Evolutionary conservation across 2,329 filamentous ascomycete species (phyloP), one percentile per base, ranked within the genome.

Genomic region (Didymella segeticola): DNA sequence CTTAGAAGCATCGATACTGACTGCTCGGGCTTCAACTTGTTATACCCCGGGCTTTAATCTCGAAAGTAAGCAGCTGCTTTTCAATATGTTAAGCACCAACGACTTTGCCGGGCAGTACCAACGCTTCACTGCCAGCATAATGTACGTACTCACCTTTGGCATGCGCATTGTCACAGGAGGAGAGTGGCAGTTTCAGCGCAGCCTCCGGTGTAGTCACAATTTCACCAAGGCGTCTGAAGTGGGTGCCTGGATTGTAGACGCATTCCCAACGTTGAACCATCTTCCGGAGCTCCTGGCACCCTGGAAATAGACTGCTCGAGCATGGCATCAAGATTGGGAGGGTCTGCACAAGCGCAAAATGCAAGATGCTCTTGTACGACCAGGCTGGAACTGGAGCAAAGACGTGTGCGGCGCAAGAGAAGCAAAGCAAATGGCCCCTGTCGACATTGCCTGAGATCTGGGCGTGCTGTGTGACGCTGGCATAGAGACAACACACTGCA

Each of bases 221-320:
- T 23, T 37, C 6, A 7, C n/a, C 7, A 37, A 23, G 10, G 34
- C 34, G 1, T 8, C 2, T 3, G 34, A 37, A 11, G 34, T 37
- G 10, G 23, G 37, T 3, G 62, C 62, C 0, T 72, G 73, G 60
- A 58, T 80, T 2, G 76, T 79, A 1, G 79, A 82, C 53, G 66
- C 71, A 0, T 63, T 81, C 22, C 79, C 79, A 0, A 31, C 67
- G 3, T 69, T 81, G 2, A 77, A 80, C 45, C 14, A 65, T 26
- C 66, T 82, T 0, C 79, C 79, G 0, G 46, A 37, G 0, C 53
- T 55, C 7, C 58, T 81, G 0, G 59, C 70, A 1, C 68, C 66
- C 6, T 76, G 68, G 68, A 62, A 64, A 38, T 58, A 58, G 23
- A 49, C 46, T 2, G 64, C 61, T 0, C 52, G 58, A 9, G n/a